Evolutionary conservation across 164 flowering plant genomes (phyloP).

Genomic region (Echeveria elegans): DNA sequence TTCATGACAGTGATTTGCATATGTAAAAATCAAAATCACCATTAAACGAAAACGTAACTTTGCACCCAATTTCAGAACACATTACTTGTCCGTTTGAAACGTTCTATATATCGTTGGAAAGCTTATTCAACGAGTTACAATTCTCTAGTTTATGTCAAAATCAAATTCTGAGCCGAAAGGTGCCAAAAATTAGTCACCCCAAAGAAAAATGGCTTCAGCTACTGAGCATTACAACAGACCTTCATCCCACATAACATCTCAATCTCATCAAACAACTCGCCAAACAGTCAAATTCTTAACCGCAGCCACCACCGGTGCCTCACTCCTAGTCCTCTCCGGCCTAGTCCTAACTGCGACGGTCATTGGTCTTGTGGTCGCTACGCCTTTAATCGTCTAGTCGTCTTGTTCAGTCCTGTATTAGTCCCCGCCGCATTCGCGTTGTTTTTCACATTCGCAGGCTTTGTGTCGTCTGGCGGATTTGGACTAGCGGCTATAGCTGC

Average conservation of each 20-base stretch:
- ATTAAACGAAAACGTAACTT: too few relatives aligned
- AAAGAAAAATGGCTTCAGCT: slow-evolving; percentile 11
- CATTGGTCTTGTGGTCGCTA: slow-evolving; percentile 29
- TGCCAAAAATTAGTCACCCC: too few relatives aligned
- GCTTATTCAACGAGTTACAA: too few relatives aligned
- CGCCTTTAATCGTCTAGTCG: slow-evolving; percentile 43
- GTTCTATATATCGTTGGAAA: too few relatives aligned
- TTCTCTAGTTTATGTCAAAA: too few relatives aligned
- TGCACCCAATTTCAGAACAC: too few relatives aligned
- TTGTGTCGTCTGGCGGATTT: slow-evolving; percentile 42
- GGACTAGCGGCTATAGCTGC: slow-evolving; percentile 38
- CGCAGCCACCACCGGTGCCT: slow-evolving; percentile 37
- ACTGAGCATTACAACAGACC: slow-evolving; percentile 16
- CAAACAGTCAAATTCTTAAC: slow-evolving; percentile 40
- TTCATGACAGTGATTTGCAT: too few relatives aligned
- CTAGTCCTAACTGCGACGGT: slow-evolving; percentile 38
- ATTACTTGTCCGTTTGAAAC: too few relatives aligned
- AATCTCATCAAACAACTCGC: too few relatives aligned
- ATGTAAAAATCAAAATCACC: too few relatives aligned
- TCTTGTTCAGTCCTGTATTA: slow-evolving; percentile 34
- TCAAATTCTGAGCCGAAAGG: too few relatives aligned
- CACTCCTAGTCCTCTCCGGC: slow-evolving; percentile 37
- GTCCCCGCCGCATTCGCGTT: slow-evolving; percentile 37
- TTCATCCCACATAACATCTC: slow-evolving; percentile 14
- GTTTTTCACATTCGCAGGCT: slow-evolving; percentile 23